These are phyloP conservation scores for Podospora tetraspora DNA, from an alignment of 495 filamentous ascomycete genomes.

Conservation along the genomic window DNA sequence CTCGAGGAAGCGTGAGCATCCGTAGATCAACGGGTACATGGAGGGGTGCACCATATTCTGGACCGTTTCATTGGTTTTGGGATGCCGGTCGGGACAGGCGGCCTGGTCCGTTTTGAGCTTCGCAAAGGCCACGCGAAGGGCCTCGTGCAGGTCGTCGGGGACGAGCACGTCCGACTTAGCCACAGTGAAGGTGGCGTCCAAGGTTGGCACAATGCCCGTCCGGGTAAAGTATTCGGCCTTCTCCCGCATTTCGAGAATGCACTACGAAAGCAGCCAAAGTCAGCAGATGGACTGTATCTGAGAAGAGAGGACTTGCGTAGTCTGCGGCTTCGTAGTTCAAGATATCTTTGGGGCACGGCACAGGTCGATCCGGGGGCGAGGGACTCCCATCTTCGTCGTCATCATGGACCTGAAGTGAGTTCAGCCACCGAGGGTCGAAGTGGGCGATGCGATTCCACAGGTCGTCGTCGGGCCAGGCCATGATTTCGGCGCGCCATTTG, in stretches of 20 bases:
- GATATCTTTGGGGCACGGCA: slow-evolving; percentile 10
- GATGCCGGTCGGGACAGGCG: slow-evolving; percentile 53
- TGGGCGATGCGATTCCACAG: slow-evolving; percentile 26
- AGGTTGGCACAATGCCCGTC: slow-evolving; percentile 32
- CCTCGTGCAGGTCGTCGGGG: slow-evolving; percentile 11
- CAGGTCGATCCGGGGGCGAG: not conserved
- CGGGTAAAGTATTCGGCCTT: slow-evolving; percentile 37
- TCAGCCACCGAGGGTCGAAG: not conserved
- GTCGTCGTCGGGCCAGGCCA: slow-evolving; percentile 23
- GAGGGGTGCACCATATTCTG: slow-evolving; percentile 59
- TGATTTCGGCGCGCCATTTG: slow-evolving; percentile 37
- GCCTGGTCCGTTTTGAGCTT: slow-evolving; percentile 41
- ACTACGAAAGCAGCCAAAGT: slow-evolving; percentile 5
- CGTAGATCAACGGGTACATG: slow-evolving; percentile 55
- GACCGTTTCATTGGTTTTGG: slow-evolving; percentile 50
- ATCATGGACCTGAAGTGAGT: no score
- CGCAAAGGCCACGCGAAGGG: slow-evolving; percentile 21
- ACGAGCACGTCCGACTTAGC: slow-evolving; percentile 31
- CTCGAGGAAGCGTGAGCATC: slow-evolving; percentile 28
- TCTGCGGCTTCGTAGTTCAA: slow-evolving; percentile 39
- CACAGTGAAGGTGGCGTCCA: slow-evolving; percentile 24
- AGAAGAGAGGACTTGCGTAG: slow-evolving; percentile 17
- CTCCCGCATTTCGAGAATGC: slow-evolving; percentile 46
- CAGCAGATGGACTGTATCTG: not conserved
- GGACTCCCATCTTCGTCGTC: slow-evolving; percentile 7